Conservation (phyloP, 2,329 filamentous ascomycete genomes). For the Talaromyces sp. region DNA sequence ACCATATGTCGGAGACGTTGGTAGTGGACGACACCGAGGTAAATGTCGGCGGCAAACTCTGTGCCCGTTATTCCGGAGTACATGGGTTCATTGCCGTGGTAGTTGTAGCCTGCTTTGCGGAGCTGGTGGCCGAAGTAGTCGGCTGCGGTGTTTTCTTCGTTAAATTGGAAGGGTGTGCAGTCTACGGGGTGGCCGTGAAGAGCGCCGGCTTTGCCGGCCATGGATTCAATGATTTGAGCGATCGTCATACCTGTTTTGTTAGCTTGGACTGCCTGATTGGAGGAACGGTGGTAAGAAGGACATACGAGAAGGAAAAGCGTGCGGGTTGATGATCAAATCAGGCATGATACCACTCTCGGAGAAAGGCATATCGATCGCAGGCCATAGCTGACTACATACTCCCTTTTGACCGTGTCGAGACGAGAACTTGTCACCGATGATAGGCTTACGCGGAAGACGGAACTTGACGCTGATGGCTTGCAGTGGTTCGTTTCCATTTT, state of each 20-base stretch:
- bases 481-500: conserved; percentile 75
- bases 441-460: conserved; percentile 79
- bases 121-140: conserved; percentile 97
- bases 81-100: conserved; percentile 97
- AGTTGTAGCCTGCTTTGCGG: conserved; percentile 93
- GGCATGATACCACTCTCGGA: conserved; percentile 94
- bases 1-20: conserved; percentile 98
- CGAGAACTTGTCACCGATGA: conserved; percentile 99
- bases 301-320: conserved; percentile 90
- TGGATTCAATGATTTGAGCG: conserved; percentile 96
- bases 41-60: conserved; percentile 92
- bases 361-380: conserved; percentile 89
- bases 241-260: conserved; percentile 72
- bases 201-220: conserved; percentile 91
- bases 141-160: conserved; percentile 83
- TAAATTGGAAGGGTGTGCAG: conserved; percentile 90
- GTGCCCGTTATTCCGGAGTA: conserved; percentile 96
- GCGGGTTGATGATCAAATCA: conserved; percentile 97
- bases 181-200: conserved; percentile 96
- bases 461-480: conserved; percentile 92
- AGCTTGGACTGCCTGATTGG: conserved; percentile 10
- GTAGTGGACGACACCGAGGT: conserved; percentile 96
- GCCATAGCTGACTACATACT: conserved; percentile 96
- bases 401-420: conserved; percentile 98
- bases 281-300: neutral